Percentiles rank a stretch among this genome's conserved stretches.
These are phyloP conservation scores for Nadsonia fulvescens DNA, from an alignment of 805 yeast genomes.

Conservation along the genomic window DNA sequence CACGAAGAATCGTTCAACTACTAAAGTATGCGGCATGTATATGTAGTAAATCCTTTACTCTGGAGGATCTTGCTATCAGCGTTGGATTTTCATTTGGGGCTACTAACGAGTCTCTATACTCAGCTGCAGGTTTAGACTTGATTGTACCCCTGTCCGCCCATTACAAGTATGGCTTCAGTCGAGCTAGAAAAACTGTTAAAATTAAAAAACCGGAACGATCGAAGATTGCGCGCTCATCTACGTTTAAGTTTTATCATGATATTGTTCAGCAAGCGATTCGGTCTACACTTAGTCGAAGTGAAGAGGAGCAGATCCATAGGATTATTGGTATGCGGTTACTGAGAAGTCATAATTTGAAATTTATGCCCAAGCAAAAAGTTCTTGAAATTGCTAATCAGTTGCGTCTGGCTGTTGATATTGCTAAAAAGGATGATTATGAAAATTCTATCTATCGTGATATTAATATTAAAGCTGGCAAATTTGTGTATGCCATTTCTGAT, in stretches of 20 bases:
- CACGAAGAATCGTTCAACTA: slow-evolving; percentile 13
- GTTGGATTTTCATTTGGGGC: slow-evolving; percentile 20
- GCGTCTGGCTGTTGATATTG: slow-evolving; percentile 19
- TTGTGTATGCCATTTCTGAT: slow-evolving; percentile 27
- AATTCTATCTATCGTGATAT: slow-evolving; percentile 21
- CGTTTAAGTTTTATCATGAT: slow-evolving; percentile 26
- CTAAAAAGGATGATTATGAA: slow-evolving; percentile 21
- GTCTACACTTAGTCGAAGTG: slow-evolving; percentile 14
- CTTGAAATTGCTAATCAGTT: slow-evolving; percentile 26
- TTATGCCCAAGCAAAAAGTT: slow-evolving; percentile 13
- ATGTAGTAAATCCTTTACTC: slow-evolving; percentile 21
- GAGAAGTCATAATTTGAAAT: slow-evolving; percentile 11
- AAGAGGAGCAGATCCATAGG: slow-evolving; percentile 20
- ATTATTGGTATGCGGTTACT: slow-evolving; percentile 26
- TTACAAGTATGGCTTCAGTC: slow-evolving; percentile 31
- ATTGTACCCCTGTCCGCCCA: slow-evolving; percentile 24
- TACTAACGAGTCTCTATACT: slow-evolving; percentile 19
- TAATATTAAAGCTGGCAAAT: slow-evolving; percentile 26
- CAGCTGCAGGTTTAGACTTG: slow-evolving; percentile 19
- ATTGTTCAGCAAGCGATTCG: slow-evolving; percentile 20
- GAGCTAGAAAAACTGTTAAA: no score
- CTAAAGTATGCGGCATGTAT: slow-evolving; percentile 28
- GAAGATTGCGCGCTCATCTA: slow-evolving; percentile 19
- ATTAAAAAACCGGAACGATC: no score
- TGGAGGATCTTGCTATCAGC: slow-evolving; percentile 23